Evolutionary conservation across 225 moss, liverwort and hornwort species (phyloP), one percentile per base, ranked within the genome.

Genomic region (Pseudoscleropodium purum): DNA sequence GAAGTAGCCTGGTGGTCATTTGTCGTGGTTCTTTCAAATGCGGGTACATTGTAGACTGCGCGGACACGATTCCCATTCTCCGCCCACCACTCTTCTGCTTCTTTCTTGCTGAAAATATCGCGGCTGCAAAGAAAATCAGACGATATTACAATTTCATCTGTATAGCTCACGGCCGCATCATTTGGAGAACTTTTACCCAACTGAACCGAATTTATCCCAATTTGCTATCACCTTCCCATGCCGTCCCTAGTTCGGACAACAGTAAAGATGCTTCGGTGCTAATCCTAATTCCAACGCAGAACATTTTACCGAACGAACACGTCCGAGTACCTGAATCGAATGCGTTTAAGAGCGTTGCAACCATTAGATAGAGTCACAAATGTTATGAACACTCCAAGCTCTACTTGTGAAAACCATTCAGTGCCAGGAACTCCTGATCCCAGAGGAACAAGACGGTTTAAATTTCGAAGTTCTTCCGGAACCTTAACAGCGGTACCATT

Each of bases 391-490:
- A 95, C 95, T 84, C 95, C 95, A 70, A 95, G 93, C 89, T 94
- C 95, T 82, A 95, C 94, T 93, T 95, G 95, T 63, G 95, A 93
- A 54, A 95, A 94, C 95, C 95, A 95, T 87, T 94, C 94, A 36
- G 91, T 89, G 75, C 94, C 93, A 88, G 93, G 94, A 88, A 88
- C 82, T 56, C 91, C 86, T 67, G 87, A 45, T 69, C 89, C 89
- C 36, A 70, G 60, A 13, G 90, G 87, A 79, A 88, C 60, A 59
- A 85, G 79, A 81, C 92, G 88, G 67, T 91, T 92, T 45, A 86
- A 83, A 66, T 85, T 90, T 84, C 76, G 91, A 87, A 90, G 70
- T 57, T 87, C 91, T 79, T 93, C 93, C 26, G 85, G 47, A 59
- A 83, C 84, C 86, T 92, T 94, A 69, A 93, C 87, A 86, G 91